A percentile compares a stretch with the other conserved stretches of the same genome.
Conservation (phyloP, 768 basidiomycete species). For the Russula compacta region DNA sequence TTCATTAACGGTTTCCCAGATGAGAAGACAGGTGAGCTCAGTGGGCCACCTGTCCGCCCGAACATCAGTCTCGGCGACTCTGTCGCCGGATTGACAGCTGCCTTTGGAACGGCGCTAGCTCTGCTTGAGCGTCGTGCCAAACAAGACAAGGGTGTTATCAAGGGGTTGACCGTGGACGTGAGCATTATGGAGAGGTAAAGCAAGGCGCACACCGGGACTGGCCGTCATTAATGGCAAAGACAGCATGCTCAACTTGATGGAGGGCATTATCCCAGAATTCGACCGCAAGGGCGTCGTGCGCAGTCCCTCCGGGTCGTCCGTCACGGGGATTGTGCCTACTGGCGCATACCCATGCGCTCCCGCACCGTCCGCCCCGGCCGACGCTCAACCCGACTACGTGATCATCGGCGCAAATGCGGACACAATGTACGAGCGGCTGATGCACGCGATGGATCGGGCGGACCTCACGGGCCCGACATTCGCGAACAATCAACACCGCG, state of each 20-base stretch:
- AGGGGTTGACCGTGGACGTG: constrained; percentile 57
- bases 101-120: constrained; percentile 64
- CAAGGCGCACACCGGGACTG: no score
- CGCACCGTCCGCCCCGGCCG: constrained; percentile 30
- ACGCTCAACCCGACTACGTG: constrained; percentile 40
- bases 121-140: constrained; percentile 40
- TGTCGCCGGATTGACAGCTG: constrained; percentile 61
- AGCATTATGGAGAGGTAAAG: constrained; percentile 64
- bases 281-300: constrained; percentile 65
- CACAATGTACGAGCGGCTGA: constrained; percentile 57
- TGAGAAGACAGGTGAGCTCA: constrained; percentile 40
- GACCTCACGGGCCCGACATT: constrained; percentile 52
- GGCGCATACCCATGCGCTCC: constrained; percentile 65
- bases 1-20: constrained; percentile 64
- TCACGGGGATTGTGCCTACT: constrained; percentile 68
- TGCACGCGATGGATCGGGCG: constrained; percentile 47
- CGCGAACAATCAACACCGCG: constrained; percentile 35
- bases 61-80: constrained; percentile 70
- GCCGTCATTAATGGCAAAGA: not conserved
- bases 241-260: constrained; percentile 72
- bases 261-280: constrained; percentile 67
- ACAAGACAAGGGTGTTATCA: constrained; percentile 24
- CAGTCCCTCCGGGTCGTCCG: constrained; percentile 64
- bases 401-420: constrained; percentile 71
- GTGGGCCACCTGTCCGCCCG: constrained; percentile 57